Conservation (phyloP, 2,329 filamentous ascomycete genomes). For the Teratosphaeria zuluensis region DNA sequence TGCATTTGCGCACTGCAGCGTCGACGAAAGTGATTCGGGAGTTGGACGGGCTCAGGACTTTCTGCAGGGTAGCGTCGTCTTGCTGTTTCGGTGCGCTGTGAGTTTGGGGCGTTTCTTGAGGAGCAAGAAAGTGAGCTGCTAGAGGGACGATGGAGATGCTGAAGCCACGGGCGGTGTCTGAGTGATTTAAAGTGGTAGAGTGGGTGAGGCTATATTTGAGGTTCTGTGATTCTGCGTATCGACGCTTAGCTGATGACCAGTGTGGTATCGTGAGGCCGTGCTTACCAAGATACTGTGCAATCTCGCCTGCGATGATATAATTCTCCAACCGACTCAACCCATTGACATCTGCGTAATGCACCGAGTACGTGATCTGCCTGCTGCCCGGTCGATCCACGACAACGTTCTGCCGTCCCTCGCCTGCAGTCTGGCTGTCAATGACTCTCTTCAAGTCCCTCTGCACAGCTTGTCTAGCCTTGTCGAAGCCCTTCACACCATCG, state of each 20-base stretch:
- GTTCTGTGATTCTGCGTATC: constrained; percentile 17
- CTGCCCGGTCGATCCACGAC: background rate
- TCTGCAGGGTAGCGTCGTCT: constrained; percentile 4
- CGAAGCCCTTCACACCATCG: constrained; percentile 18
- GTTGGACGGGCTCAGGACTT: constrained; percentile 8
- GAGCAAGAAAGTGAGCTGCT: constrained; percentile 15
- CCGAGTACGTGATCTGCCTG: constrained; percentile 16
- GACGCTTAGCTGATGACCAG: constrained; percentile 1
- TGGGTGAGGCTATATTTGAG: constrained; percentile 24
- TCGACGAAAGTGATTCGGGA: constrained; percentile 21
- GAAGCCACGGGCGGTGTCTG: constrained; percentile 23
- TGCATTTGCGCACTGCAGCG: constrained; percentile 16
- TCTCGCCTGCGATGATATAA: constrained; percentile 27
- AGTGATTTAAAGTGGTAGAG: constrained; percentile 24
- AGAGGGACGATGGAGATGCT: constrained; percentile 24
- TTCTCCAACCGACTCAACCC: constrained; percentile 27
- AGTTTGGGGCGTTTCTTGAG: constrained; percentile 10
- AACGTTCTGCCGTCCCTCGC: constrained; percentile 5
- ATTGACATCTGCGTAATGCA: constrained; percentile 28
- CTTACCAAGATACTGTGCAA: constrained; percentile 23
- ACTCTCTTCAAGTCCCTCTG: constrained; percentile 21
- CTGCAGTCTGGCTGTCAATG: constrained; percentile 14
- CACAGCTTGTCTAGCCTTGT: constrained; percentile 24
- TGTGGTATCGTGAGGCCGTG: background rate
- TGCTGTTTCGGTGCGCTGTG: background rate